Evolutionary conservation across 176 grass and related monocot species (phyloP).

Genomic region (Aegilops umbellulata): DNA sequence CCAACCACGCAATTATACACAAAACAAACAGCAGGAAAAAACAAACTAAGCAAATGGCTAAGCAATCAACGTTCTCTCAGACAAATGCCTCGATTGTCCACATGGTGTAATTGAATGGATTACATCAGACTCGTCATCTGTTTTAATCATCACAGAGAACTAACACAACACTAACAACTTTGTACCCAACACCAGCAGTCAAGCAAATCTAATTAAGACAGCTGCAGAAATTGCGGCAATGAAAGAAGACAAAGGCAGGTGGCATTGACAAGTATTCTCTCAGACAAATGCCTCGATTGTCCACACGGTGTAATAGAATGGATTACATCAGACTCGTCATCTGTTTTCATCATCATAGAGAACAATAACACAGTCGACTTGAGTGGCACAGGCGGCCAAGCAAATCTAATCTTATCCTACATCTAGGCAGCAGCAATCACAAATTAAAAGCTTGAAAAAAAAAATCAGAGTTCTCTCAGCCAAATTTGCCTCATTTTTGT

Average conservation of each 20-base stretch:
- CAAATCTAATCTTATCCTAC: background rate
- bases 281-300: conserved; percentile 26
- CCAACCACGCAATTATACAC: background rate
- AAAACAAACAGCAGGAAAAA: background rate
- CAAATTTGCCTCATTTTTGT: conserved; percentile 63
- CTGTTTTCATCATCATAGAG: conserved; percentile 28
- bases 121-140: conserved; percentile 29
- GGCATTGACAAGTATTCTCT: background rate
- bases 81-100: conserved; percentile 30
- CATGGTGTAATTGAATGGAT: conserved; percentile 23
- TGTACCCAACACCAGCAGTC: background rate
- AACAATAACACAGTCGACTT: background rate
- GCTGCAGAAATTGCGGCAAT: too few relatives aligned
- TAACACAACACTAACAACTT: background rate
- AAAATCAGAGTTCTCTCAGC: conserved; percentile 22
- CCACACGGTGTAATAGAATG: conserved; percentile 8
- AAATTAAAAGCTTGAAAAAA: too few relatives aligned
- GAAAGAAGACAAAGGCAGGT: too few relatives aligned
- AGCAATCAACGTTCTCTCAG: background rate
- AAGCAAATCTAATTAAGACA: background rate
- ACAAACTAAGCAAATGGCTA: background rate
- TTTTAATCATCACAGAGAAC: conserved; percentile 33
- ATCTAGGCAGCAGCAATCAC: background rate
- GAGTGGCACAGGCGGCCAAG: background rate
- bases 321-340: conserved; percentile 25